Evolutionary conservation across 306 rosid species (phyloP).

Genomic region (Benincasa hispida): DNA sequence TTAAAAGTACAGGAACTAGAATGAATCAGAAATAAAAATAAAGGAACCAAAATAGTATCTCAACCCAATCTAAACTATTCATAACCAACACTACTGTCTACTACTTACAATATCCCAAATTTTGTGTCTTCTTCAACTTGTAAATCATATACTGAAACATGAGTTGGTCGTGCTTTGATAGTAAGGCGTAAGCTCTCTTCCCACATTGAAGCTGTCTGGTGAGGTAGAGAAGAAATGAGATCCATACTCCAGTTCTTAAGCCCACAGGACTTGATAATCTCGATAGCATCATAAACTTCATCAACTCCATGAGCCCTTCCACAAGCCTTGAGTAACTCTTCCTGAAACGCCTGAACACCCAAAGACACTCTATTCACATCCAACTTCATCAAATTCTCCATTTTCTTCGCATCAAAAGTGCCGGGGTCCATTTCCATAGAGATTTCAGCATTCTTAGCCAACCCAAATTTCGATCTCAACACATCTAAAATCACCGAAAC

Average conservation of each 20-base stretch:
- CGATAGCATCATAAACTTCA: slow-evolving; percentile 75
- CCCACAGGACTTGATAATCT: slow-evolving; percentile 50
- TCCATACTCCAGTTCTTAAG: slow-evolving; percentile 86
- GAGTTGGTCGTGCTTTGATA: slow-evolving; percentile 52
- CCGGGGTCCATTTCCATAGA: slow-evolving; percentile 99
- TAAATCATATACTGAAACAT: slow-evolving; percentile 83
- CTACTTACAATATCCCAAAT: slow-evolving; percentile 64
- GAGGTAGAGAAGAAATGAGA: slow-evolving; percentile 82
- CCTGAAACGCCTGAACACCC: slow-evolving; percentile 95
- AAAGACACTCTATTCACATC: slow-evolving; percentile 84
- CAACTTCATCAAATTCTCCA: slow-evolving; percentile 39
- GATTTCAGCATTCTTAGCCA: slow-evolving; percentile 46
- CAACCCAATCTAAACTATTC: background rate
- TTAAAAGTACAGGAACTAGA: no score
- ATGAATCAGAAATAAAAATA: no score
- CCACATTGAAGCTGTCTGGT: slow-evolving; percentile 75
- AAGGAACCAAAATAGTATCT: no score
- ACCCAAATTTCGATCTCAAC: slow-evolving; percentile 41
- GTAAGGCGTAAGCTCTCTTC: slow-evolving; percentile 67
- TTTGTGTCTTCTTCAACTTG: slow-evolving; percentile 86
- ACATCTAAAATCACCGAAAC: slow-evolving; percentile 45
- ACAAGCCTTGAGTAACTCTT: slow-evolving; percentile 61
- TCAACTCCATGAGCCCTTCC: slow-evolving; percentile 77
- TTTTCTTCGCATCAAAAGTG: slow-evolving; percentile 59
- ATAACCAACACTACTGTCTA: slow-evolving; percentile 3